Percentiles rank a stretch among this genome's conserved stretches.
These are phyloP conservation scores for Cyberlindnera veronae DNA, from an alignment of 805 yeast species.

Conservation along the genomic window DNA sequence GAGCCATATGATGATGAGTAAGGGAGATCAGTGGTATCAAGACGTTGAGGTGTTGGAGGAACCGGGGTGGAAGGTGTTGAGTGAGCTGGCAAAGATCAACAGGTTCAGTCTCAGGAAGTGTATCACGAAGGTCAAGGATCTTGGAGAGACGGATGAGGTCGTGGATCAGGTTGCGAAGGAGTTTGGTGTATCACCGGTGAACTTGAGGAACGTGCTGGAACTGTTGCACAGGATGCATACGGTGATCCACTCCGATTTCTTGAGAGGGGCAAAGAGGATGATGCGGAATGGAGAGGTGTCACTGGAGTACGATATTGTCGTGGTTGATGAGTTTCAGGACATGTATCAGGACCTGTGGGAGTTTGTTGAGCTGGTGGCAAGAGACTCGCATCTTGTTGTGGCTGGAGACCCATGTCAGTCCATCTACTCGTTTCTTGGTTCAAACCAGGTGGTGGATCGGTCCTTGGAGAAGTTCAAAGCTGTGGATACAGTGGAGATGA, in stretches of 20 bases:
- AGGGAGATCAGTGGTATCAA: constrained; percentile 23
- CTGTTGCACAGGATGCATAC: constrained; percentile 16
- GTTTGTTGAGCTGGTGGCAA: constrained; percentile 38
- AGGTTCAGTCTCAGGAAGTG: constrained; percentile 13
- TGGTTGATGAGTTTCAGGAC: constrained; percentile 78
- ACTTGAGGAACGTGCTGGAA: constrained; percentile 4
- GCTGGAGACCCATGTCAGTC: constrained; percentile 75
- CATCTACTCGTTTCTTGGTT: constrained; percentile 64
- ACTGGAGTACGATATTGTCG: constrained; percentile 35
- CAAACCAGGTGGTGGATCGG: constrained; percentile 35
- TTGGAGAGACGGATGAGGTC: constrained; percentile 1
- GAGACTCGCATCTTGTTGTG: constrained; percentile 50
- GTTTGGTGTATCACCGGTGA: background rate
- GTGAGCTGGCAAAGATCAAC: constrained; percentile 9
- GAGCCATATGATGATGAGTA: constrained; percentile 47
- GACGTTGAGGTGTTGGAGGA: constrained; percentile 49
- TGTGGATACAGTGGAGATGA: constrained; percentile 31
- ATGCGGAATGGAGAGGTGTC: constrained; percentile 24
- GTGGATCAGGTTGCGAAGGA: background rate
- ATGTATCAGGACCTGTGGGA: constrained; percentile 49
- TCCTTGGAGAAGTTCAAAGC: constrained; percentile 20
- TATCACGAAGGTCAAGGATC: constrained; percentile 1
- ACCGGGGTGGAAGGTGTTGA: constrained; percentile 44
- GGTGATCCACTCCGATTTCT: constrained; percentile 23
- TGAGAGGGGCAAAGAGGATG: constrained; percentile 32